These are phyloP conservation scores for Nidula microcarpa DNA, from an alignment of 768 basidiomycete species.

Conservation along the genomic window DNA sequence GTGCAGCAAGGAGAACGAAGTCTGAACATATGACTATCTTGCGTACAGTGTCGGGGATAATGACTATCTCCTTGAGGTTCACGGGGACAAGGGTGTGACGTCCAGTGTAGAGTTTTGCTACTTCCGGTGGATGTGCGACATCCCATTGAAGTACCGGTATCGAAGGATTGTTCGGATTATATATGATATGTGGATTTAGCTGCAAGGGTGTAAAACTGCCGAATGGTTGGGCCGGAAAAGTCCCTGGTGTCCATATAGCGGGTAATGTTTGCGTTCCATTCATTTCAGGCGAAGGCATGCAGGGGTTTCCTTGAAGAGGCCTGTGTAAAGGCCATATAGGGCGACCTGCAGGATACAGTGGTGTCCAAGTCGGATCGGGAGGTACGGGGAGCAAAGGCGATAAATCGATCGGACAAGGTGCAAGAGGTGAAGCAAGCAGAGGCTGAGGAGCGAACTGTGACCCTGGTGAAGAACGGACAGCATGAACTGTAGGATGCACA, in stretches of 20 bases:
- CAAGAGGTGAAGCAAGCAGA: not conserved
- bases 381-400: not conserved
- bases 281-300: not conserved
- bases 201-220: conserved; percentile 11
- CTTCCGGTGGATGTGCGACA: conserved; percentile 31
- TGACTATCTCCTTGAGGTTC: conserved; percentile 26
- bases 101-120: conserved; percentile 27
- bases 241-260: not conserved
- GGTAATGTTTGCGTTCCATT: not conserved
- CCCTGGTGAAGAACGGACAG: not conserved
- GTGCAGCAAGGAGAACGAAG: conserved; percentile 29
- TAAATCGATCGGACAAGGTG: not conserved
- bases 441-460: not conserved
- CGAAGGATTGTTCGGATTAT: conserved; percentile 33
- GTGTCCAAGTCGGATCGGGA: too few relatives aligned
- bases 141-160: conserved; percentile 39
- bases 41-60: conserved; percentile 18
- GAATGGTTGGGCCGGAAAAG: conserved; percentile 5
- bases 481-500: not conserved
- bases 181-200: conserved; percentile 26
- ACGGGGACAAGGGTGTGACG: conserved; percentile 21
- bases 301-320: not conserved
- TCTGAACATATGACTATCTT: conserved; percentile 36
- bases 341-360: not conserved
- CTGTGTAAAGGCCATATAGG: not conserved